These are phyloP conservation scores for Sanghuangporus sanghuang DNA, from an alignment of 1,284 basidiomycete genomes.

Conservation along the genomic window DNA sequence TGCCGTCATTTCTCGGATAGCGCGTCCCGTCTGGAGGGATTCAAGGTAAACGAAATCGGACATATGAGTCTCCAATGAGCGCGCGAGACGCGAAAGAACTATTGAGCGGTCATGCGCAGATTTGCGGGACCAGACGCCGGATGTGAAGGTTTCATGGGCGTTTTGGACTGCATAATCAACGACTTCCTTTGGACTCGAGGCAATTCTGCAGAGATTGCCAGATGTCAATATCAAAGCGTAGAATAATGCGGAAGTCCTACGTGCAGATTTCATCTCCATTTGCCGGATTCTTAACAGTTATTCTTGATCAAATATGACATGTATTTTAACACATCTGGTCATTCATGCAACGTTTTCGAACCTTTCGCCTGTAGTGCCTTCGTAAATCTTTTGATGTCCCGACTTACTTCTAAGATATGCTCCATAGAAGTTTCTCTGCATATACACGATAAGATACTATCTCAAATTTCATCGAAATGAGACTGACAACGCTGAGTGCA, in stretches of 20 bases:
- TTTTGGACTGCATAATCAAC: conserved; percentile 46
- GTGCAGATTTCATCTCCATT: conserved; percentile 53
- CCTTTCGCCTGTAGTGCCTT: not conserved
- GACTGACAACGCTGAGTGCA: conserved; percentile 3
- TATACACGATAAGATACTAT: not conserved
- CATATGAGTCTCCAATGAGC: conserved; percentile 49
- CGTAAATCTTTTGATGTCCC: not conserved
- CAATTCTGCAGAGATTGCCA: conserved; percentile 29
- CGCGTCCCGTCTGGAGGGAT: conserved; percentile 67
- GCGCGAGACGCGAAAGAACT: conserved; percentile 61
- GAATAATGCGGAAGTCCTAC: conserved; percentile 35
- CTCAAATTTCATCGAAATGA: not conserved
- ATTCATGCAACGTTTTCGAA: not conserved
- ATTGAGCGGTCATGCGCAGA: conserved; percentile 53
- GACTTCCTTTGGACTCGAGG: conserved; percentile 38
- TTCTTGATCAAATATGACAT: conserved; percentile 29
- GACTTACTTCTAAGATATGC: conserved; percentile 4
- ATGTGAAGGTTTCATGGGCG: conserved; percentile 54
- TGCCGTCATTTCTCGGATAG: conserved; percentile 73
- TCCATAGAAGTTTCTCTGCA: conserved; percentile 5
- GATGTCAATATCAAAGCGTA: not conserved
- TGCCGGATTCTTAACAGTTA: conserved; percentile 60
- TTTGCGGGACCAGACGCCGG: conserved; percentile 66
- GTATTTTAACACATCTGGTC: not conserved
- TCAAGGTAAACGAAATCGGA: conserved; percentile 63